These are phyloP conservation scores for Leccinum huronense DNA, from an alignment of 1,284 basidiomycete genomes.

Conservation along the genomic window DNA sequence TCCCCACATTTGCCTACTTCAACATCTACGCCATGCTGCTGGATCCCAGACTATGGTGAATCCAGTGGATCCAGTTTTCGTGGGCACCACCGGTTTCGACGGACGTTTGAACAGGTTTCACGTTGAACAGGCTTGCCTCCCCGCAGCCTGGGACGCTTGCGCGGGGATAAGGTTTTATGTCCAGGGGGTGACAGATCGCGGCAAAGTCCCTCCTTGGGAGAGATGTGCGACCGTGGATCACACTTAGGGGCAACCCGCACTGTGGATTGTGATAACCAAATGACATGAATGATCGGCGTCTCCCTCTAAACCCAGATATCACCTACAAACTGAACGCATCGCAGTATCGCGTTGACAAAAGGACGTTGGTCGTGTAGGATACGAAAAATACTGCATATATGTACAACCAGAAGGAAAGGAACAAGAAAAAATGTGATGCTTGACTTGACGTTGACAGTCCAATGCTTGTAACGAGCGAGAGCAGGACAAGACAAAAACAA, in stretches of 20 bases:
- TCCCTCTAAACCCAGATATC: background rate
- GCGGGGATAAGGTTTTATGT: conserved; percentile 51
- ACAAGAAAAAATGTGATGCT: background rate
- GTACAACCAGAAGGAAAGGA: too few species aligned
- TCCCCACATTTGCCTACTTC: conserved; percentile 58
- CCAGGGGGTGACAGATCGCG: conserved; percentile 60
- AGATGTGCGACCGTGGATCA: conserved; percentile 52
- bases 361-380: conserved; percentile 5
- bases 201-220: conserved; percentile 57
- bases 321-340: background rate
- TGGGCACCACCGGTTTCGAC: conserved; percentile 64
- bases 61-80: conserved; percentile 38
- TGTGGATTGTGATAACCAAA: background rate
- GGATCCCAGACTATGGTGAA: conserved; percentile 7
- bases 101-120: conserved; percentile 49
- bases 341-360: background rate
- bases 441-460: background rate
- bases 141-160: conserved; percentile 26
- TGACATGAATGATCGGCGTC: background rate
- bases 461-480: background rate
- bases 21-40: conserved; percentile 53
- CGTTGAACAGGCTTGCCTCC: conserved; percentile 43
- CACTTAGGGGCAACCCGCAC: background rate
- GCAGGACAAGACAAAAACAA: background rate
- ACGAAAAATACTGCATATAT: conserved; percentile 9